Evolutionary conservation across 2,329 filamentous ascomycete species (phyloP).

Genomic region (Scytalidium lignicola): DNA sequence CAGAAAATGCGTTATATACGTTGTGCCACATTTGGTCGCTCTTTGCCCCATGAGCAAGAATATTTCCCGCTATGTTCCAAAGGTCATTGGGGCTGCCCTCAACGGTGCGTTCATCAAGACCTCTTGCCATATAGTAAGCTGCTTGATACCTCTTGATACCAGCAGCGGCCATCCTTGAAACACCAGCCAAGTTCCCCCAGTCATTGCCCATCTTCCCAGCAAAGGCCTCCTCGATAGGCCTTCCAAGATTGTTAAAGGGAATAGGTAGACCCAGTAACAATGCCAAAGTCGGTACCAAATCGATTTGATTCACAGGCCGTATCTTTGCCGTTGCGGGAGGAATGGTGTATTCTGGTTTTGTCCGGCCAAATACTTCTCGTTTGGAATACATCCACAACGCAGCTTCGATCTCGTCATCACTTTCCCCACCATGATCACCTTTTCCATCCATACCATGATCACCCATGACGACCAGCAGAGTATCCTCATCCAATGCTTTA

Average conservation of each 20-base stretch:
- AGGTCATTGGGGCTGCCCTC: conserved; percentile 48
- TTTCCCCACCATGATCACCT: conserved; percentile 97
- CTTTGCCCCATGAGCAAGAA: conserved; percentile 26
- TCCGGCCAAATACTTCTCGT: conserved; percentile 76
- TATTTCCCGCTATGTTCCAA: conserved; percentile 48
- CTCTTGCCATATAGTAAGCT: conserved; percentile 71
- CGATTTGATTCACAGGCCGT: conserved; percentile 77
- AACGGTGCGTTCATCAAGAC: conserved; percentile 56
- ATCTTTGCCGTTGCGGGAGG: conserved; percentile 71
- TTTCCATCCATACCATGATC: conserved; percentile 98
- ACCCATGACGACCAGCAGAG: conserved; percentile 92
- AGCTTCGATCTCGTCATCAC: conserved; percentile 90
- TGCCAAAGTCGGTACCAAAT: conserved; percentile 87
- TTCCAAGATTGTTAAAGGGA: conserved; percentile 91
- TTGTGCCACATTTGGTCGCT: conserved; percentile 36
- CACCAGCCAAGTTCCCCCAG: conserved; percentile 72
- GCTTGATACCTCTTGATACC: conserved; percentile 87
- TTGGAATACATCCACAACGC: conserved; percentile 99
- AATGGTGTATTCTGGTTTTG: conserved; percentile 49
- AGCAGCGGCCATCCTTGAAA: conserved; percentile 71
- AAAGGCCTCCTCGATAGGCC: conserved; percentile 92
- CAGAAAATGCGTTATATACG: conserved; percentile 54
- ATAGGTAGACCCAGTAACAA: conserved; percentile 87
- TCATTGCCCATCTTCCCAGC: conserved; percentile 62
- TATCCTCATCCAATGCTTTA: conserved; percentile 71